Evolutionary conservation across 768 basidiomycete genomes (phyloP), one percentile per base, ranked within the genome.

Genomic region (Tricholoma hemisulphureum): DNA sequence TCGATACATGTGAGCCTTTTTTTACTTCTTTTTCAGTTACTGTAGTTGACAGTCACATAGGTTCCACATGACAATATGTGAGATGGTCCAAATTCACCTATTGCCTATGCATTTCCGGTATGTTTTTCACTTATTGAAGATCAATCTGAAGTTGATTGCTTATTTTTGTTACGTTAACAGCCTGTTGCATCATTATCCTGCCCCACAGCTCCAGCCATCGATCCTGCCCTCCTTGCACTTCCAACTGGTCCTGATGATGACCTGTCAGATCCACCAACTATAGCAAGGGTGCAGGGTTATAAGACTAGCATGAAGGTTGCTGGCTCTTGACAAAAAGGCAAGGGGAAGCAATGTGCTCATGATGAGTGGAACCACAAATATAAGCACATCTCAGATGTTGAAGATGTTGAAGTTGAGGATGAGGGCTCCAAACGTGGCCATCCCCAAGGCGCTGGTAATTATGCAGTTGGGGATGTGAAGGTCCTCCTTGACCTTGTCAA

Each of bases 361-460:
- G 50, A 51, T 51, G 29, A 49, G 60, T 3, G 23, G 41, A 28
- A 31, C 51, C 24, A 16, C 28, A 67, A 66, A 46, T 67, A 51
- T 51, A 68, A 69, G 48, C 61, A 63, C 21, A 65, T 71, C 53
- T 45, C 57, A 14, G 58, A 58, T 46, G 9, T 48, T 18, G 43
- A 16, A 31, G 51, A 58, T 37, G 41, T 41, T 14, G 51, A 53
- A 4, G 18, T 41, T 6, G 10, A 52, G 28, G 55, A 63, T 6
- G 28, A 58, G 23, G 39, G 32, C 14, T 34, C 57, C 31, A 58
- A 58, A 48, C 7, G 57, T 48, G 66, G 66, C 21, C 61, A 53
- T 48, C 57, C 55, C 37, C 21, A 41, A 21, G 63, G 67, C 32
- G 35, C 60, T 11, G 57, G 34, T 2, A 70, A 70, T 56, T 70